Evolutionary conservation across 2,329 filamentous ascomycete genomes (phyloP).

Genomic region (Microsporum audouinii): DNA sequence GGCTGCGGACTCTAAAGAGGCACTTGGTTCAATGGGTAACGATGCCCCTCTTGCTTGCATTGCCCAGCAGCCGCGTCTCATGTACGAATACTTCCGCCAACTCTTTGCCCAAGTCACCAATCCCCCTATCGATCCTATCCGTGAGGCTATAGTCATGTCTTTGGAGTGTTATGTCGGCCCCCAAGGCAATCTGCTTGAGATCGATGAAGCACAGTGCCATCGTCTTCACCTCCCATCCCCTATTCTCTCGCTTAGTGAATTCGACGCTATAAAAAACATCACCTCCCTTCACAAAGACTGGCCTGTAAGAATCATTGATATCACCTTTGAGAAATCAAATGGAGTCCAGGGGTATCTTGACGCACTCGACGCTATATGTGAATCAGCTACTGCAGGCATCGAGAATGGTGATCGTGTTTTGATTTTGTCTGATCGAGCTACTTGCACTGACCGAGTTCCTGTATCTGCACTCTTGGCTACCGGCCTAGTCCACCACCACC

Average conservation of each 20-base stretch:
- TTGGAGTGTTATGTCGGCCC: conserved; percentile 92
- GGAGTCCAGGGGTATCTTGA: conserved; percentile 75
- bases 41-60: conserved; percentile 87
- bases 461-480: conserved; percentile 81
- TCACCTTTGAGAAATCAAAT: conserved; percentile 80
- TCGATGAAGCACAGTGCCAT: conserved; percentile 80
- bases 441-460: conserved; percentile 67
- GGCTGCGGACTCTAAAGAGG: conserved; percentile 95
- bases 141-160: conserved; percentile 97
- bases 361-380: conserved; percentile 79
- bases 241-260: conserved; percentile 78
- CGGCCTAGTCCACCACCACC: conserved; percentile 87
- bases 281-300: conserved; percentile 60
- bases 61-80: conserved; percentile 73
- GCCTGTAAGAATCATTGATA: conserved; percentile 81
- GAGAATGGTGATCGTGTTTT: conserved; percentile 74
- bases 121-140: conserved; percentile 90
- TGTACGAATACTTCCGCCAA: conserved; percentile 96
- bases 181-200: conserved; percentile 88
- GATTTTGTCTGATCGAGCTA: conserved; percentile 78
- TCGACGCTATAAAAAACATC: conserved; percentile 76
- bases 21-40: conserved; percentile 94
- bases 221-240: conserved; percentile 78
- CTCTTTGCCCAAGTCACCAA: conserved; percentile 97
- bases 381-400: conserved; percentile 72